Conservation (phyloP, 1,284 basidiomycete genomes). For the Austroboletus olivaceoglutinosus region DNA sequence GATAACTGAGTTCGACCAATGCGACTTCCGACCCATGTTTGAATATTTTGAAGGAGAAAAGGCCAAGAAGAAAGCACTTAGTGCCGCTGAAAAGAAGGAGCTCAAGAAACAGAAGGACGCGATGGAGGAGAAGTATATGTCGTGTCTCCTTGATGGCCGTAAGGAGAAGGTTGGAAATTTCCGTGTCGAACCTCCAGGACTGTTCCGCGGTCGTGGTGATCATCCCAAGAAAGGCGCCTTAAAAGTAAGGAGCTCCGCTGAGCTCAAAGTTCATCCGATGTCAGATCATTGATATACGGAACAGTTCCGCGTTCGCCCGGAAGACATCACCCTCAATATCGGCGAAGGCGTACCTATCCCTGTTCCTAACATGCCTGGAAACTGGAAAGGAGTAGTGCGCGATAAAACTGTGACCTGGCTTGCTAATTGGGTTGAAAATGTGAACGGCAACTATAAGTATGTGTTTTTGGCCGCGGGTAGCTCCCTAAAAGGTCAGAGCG, state of each 20-base stretch:
- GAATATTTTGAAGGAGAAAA: slow-evolving; percentile 92
- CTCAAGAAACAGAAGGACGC: slow-evolving; percentile 84
- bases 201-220: slow-evolving; percentile 97
- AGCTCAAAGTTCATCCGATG: not conserved
- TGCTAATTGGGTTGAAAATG: slow-evolving; percentile 95
- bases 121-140: slow-evolving; percentile 81
- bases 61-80: slow-evolving; percentile 89
- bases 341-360: slow-evolving; percentile 73
- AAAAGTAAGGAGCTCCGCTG: slow-evolving; percentile 60
- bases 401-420: slow-evolving; percentile 97
- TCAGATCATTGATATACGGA: slow-evolving; percentile 9
- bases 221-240: slow-evolving; percentile 97
- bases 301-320: slow-evolving; percentile 83
- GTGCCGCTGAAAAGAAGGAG: slow-evolving; percentile 85
- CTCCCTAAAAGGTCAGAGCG: slow-evolving; percentile 94
- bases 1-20: slow-evolving; percentile 77
- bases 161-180: slow-evolving; percentile 99
- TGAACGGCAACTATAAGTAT: slow-evolving; percentile 92
- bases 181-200: slow-evolving; percentile 94
- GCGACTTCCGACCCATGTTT: slow-evolving; percentile 95
- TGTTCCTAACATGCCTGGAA: slow-evolving; percentile 81
- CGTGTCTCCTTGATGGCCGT: slow-evolving; percentile 88
- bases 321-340: slow-evolving; percentile 95
- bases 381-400: slow-evolving; percentile 84
- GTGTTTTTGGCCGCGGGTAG: slow-evolving; percentile 94